phyloP scores from a whole-genome alignment of 2,329 filamentous ascomycete genomes.

The Paecilomyces variotii region DNA sequence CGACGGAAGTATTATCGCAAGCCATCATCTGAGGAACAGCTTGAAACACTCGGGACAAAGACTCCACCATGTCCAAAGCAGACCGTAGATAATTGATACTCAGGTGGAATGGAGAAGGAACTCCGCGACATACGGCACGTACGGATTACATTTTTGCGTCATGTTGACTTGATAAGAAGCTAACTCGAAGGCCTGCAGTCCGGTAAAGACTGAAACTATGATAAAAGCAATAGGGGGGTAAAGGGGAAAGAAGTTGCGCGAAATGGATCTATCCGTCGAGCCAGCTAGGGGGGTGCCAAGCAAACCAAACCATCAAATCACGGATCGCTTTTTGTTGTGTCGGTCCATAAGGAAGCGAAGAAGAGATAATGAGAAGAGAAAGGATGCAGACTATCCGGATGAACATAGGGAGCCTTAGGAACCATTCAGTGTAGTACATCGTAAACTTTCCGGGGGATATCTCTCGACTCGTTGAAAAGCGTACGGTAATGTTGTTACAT shows the following conservation, averaged over 20 bases:
- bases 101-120: neutral
- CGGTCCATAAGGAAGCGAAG: neutral
- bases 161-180: neutral
- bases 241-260: neutral
- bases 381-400: neutral
- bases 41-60: neutral
- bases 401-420: neutral
- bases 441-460: neutral
- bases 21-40: neutral
- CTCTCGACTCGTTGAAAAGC: neutral
- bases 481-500: constrained; percentile 54
- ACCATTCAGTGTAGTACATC: neutral
- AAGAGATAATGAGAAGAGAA: neutral
- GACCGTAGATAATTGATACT: neutral
- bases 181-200: neutral
- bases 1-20: neutral
- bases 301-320: neutral
- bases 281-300: neutral
- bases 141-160: neutral
- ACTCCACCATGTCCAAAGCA: no score
- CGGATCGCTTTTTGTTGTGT: neutral
- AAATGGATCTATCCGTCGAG: neutral
- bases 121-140: neutral
- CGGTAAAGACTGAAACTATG: neutral
- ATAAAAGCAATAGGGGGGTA: neutral